These are phyloP conservation scores for Mrakia blollopis DNA, from an alignment of 768 basidiomycete species.

Conservation along the genomic window DNA sequence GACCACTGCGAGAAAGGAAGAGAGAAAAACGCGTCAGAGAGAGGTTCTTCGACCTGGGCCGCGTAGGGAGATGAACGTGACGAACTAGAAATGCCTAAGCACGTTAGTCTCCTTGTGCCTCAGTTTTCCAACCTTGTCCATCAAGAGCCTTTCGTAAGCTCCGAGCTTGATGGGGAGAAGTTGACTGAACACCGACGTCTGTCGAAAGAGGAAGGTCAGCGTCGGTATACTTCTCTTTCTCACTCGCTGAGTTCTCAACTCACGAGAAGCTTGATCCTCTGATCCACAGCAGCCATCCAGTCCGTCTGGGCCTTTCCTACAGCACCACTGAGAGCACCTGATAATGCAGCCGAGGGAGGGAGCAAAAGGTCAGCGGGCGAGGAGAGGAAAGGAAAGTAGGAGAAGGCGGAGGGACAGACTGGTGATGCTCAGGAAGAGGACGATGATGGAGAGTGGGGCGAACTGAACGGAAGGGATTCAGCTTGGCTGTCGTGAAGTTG, in stretches of 20 bases:
- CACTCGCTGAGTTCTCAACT: neutral
- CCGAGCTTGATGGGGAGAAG: conserved; percentile 25
- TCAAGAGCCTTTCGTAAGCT: conserved; percentile 11
- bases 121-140: conserved; percentile 1
- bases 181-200: conserved; percentile 24
- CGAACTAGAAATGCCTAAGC: conserved; percentile 17
- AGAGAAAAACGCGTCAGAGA: neutral
- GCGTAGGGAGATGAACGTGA: neutral
- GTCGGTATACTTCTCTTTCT: neutral
- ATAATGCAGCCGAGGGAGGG: neutral
- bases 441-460: conserved; percentile 17
- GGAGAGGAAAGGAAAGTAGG: neutral
- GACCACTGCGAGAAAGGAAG: neutral
- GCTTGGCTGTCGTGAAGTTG: neutral
- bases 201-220: neutral
- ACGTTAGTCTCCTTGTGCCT: conserved; percentile 4
- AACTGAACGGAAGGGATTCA: neutral
- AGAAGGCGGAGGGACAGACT: neutral
- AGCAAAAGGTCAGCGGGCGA: neutral
- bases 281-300: conserved; percentile 23
- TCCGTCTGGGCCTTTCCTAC: conserved; percentile 11
- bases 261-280: conserved; percentile 27
- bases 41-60: too few relatives aligned
- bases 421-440: conserved; percentile 9
- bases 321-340: neutral